Evolutionary conservation across 176 grass and related monocot species (phyloP), one percentile per base, ranked within the genome.

Genomic region (Carex parvula): DNA sequence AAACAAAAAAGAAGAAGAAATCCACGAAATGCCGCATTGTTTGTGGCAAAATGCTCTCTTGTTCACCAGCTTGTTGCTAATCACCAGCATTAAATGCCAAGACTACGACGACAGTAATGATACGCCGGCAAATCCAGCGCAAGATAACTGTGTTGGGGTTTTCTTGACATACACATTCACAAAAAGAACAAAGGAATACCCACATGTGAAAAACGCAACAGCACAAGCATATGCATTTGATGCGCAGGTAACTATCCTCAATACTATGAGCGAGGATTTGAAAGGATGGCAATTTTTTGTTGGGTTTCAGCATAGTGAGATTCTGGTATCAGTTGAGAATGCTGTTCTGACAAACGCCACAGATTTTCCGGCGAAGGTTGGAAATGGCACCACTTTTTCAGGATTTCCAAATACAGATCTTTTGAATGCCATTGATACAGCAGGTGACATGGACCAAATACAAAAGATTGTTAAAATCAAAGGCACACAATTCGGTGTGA

Each of bases 201-300:
- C 96, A 7, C 89, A 85, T 57, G 44, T 93, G 16, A 99, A 95
- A 93, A 99, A 99, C 60, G 88, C 89, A 75, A 86, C 96, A 62
- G 96, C 96, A 35, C 96, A 99, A 91, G 78, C 96, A n/a, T 99
- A 91, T 87, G 89, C 91, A 55, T 98, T 98, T 82, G 92, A 85
- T 80, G 84, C 92, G 18, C 29, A 50, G 64, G 92, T 84, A 37
- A 79, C 82, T 30, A 87, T 94, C 84, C 84, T 98, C 54, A 98
- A 98, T 87, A 91, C 95, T 3, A 94, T 98, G 92, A 20, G 79
- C 12, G 81, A 88, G 60, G 92, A 98, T 84, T 90, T 98, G 81
- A 87, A 88, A 85, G 88, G 82, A 53, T 99, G 96, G 93, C 88
- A 86, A 70, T 84, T 95, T 87, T 99, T 99, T 75, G 86, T 99